Conservation (phyloP, 2,329 filamentous ascomycete species). For the Ophiostoma piceae region DNA sequence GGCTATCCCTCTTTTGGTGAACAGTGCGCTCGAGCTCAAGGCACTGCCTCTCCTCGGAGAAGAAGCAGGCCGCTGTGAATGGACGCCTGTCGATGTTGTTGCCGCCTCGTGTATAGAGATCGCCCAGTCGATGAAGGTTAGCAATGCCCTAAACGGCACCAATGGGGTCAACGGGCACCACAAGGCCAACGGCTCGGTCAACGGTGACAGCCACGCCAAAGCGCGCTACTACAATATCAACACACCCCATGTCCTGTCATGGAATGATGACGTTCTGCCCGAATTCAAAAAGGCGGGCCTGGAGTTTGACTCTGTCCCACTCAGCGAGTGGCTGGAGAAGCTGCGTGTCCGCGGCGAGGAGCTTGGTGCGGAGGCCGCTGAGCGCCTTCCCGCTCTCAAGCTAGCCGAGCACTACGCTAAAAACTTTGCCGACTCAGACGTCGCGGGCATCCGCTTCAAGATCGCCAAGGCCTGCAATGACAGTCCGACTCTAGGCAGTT, state of each 20-base stretch:
- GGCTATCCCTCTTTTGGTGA: constrained; percentile 49
- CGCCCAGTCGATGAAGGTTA: constrained; percentile 17
- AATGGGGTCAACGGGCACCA: constrained; percentile 26
- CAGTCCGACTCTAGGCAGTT: constrained; percentile 20
- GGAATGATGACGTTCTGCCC: constrained; percentile 47
- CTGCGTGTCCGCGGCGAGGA: constrained; percentile 20
- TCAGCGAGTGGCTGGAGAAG: constrained; percentile 35
- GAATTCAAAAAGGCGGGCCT: constrained; percentile 42
- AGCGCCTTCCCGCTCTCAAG: constrained; percentile 25
- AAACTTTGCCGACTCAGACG: constrained; percentile 14
- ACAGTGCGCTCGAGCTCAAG: constrained; percentile 41
- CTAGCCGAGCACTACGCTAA: constrained; percentile 24
- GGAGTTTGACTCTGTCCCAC: constrained; percentile 43
- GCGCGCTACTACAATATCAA: constrained; percentile 44
- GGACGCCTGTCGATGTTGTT: constrained; percentile 44
- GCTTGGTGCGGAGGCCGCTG: constrained; percentile 20
- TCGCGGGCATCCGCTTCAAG: constrained; percentile 21
- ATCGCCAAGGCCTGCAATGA: constrained; percentile 21
- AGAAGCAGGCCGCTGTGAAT: constrained; percentile 36
- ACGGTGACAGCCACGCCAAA: constrained; percentile 16
- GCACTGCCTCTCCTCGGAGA: constrained; percentile 42
- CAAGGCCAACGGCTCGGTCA: neutral
- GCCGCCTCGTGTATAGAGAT: constrained; percentile 40
- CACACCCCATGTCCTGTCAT: constrained; percentile 45
- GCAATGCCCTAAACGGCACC: neutral